Evolutionary conservation across 305 asterid genomes (phyloP).

Genomic region (Rubia peregrina): DNA sequence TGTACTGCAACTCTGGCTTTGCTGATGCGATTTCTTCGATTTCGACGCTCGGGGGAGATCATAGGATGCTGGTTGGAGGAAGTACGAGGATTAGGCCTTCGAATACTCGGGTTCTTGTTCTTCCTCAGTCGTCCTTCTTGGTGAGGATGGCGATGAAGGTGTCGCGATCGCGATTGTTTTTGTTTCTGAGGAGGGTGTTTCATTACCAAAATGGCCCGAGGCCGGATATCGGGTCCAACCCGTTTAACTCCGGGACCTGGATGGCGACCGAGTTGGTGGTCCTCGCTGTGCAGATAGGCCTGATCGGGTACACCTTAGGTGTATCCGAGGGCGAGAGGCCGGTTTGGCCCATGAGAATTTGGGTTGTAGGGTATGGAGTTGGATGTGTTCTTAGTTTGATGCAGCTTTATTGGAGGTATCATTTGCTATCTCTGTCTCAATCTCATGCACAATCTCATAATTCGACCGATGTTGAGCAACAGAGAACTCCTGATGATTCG

Average conservation of each 20-base stretch:
- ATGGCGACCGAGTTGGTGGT: conserved; percentile 57
- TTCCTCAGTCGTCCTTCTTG: conserved; percentile 40
- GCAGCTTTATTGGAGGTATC: conserved; percentile 48
- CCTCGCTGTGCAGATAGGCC: conserved; percentile 42
- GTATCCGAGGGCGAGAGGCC: conserved; percentile 62
- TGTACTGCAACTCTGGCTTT: conserved; percentile 35
- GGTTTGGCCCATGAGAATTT: conserved; percentile 87
- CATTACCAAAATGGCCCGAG: conserved; percentile 85
- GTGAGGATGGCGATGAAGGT: conserved; percentile 59
- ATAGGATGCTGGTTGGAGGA: conserved; percentile 24
- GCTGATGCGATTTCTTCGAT: conserved; percentile 33
- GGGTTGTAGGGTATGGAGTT: conserved; percentile 71
- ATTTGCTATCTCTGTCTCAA: conserved; percentile 20
- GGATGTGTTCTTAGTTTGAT: conserved; percentile 55
- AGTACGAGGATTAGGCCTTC: conserved; percentile 34
- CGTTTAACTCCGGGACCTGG: conserved; percentile 71
- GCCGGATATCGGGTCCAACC: conserved; percentile 73
- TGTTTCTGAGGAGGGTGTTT: conserved; percentile 71
- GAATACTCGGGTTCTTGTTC: conserved; percentile 16
- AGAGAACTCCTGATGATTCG: conserved; percentile 44
- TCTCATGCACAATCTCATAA: conserved; percentile 23
- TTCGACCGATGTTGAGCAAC: conserved; percentile 54
- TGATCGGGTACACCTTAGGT: conserved; percentile 35
- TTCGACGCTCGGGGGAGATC: conserved; percentile 35
- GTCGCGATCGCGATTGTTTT: conserved; percentile 67